Percentiles rank a stretch among this genome's conserved stretches.
phyloP scores from a whole-genome alignment of 331 rosid species.

The Malus hybrid region DNA sequence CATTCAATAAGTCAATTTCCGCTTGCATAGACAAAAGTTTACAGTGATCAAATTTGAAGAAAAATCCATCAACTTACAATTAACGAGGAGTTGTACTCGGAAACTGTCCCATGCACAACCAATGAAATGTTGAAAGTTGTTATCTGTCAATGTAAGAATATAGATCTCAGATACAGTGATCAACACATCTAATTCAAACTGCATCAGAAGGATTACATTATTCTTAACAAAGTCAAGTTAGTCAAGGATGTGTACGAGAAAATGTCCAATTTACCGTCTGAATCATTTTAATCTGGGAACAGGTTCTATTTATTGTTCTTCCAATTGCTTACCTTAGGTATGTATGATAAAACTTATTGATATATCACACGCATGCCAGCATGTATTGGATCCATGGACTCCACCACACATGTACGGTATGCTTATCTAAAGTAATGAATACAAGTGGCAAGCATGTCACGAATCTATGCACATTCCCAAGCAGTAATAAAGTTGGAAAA shows the following conservation, averaged over 20 bases:
- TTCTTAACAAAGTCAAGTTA: neutral
- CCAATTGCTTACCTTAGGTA: no score
- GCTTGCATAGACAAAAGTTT: neutral
- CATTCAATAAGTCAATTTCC: conserved; percentile 1
- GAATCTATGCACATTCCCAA: neutral
- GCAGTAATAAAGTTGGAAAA: neutral
- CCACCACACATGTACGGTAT: neutral
- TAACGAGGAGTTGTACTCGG: conserved; percentile 46
- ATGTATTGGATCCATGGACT: neutral
- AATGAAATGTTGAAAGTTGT: conserved; percentile 84
- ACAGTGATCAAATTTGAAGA: conserved; percentile 5
- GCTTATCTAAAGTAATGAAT: neutral
- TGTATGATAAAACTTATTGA: neutral
- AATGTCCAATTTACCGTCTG: neutral
- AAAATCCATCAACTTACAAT: conserved; percentile 36
- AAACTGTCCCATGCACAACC: conserved; percentile 80
- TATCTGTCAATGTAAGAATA: conserved; percentile 45
- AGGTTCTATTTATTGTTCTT: neutral
- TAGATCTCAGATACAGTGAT: conserved; percentile 1
- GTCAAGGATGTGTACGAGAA: neutral
- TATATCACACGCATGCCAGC: neutral
- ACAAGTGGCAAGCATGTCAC: neutral
- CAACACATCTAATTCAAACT: neutral
- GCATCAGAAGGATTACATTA: neutral
- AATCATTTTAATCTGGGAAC: neutral